Percentiles rank a stretch among this genome's conserved stretches.
Evolutionary conservation across 169 alveolate genomes (phyloP).

Genomic region (Babesia gibsoni): DNA sequence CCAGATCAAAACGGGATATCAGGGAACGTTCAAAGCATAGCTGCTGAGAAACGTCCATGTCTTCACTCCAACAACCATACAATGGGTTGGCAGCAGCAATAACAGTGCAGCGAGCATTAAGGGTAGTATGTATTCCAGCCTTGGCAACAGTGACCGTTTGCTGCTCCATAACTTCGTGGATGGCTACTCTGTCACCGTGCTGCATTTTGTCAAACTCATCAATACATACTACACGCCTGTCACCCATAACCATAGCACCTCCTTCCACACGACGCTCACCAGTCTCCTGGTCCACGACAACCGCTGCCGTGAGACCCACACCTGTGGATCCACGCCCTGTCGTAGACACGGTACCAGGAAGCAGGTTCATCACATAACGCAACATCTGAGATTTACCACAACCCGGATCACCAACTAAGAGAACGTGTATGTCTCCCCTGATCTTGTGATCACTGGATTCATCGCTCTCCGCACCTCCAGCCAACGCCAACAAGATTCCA

Average conservation of each 20-base stretch:
- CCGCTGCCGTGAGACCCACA: slow-evolving; percentile 99
- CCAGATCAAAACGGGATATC: slow-evolving; percentile 84
- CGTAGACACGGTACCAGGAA: slow-evolving; percentile 94
- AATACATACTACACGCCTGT: slow-evolving; percentile 95
- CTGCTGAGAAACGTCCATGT: slow-evolving; percentile 87
- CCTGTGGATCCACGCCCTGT: slow-evolving; percentile 99
- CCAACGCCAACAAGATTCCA: slow-evolving; percentile 88
- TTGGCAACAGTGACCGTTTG: slow-evolving; percentile 97
- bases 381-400: slow-evolving; percentile 98
- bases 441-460: slow-evolving; percentile 78
- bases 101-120: slow-evolving; percentile 96
- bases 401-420: slow-evolving; percentile 98
- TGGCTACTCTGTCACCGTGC: slow-evolving; percentile 97
- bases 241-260: slow-evolving; percentile 99
- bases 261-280: slow-evolving; percentile 97
- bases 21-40: slow-evolving; percentile 97
- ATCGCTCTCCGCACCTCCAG: slow-evolving; percentile 94
- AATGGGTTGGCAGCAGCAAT: slow-evolving; percentile 99
- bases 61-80: slow-evolving; percentile 94
- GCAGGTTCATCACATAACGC: slow-evolving; percentile 89
- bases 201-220: slow-evolving; percentile 99
- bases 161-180: slow-evolving; percentile 99
- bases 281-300: slow-evolving; percentile 89
- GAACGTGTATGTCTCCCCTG: slow-evolving; percentile 97
- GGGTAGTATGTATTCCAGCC: slow-evolving; percentile 97